Percentiles rank a stretch among this genome's conserved stretches.
Evolutionary conservation across 2,329 filamentous ascomycete species (phyloP).

Genomic region (Lasiodiplodia theobromae): DNA sequence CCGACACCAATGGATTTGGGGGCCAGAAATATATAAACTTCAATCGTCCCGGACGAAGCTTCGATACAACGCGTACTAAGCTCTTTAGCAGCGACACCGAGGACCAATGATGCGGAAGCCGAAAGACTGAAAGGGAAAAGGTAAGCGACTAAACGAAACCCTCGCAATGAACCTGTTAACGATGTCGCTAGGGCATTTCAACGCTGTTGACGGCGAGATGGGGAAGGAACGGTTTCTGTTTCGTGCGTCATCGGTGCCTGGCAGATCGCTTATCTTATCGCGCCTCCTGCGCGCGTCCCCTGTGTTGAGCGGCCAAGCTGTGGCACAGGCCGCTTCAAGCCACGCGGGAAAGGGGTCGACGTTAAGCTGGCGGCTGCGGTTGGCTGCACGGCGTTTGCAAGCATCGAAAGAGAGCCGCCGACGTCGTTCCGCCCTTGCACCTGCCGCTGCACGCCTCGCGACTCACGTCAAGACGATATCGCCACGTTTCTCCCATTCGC

Average conservation of each 20-base stretch:
- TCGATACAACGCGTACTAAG: neutral
- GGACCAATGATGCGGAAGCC: neutral
- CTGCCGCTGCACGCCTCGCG: neutral
- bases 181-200: neutral
- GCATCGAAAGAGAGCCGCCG: neutral
- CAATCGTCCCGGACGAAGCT: neutral
- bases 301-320: neutral
- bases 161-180: neutral
- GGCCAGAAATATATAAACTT: neutral
- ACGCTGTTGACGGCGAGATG: neutral
- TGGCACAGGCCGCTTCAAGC: neutral
- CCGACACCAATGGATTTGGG: neutral
- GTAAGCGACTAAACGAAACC: neutral
- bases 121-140: neutral
- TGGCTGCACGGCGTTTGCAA: neutral
- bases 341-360: neutral
- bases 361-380: neutral
- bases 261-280: neutral
- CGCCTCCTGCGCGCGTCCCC: neutral
- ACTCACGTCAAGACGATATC: neutral
- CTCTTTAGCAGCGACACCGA: neutral
- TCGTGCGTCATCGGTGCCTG: neutral
- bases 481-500: neutral
- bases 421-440: neutral
- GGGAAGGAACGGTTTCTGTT: neutral